Conservation (phyloP, 768 basidiomycete genomes). For the Megacollybia marginata region DNA sequence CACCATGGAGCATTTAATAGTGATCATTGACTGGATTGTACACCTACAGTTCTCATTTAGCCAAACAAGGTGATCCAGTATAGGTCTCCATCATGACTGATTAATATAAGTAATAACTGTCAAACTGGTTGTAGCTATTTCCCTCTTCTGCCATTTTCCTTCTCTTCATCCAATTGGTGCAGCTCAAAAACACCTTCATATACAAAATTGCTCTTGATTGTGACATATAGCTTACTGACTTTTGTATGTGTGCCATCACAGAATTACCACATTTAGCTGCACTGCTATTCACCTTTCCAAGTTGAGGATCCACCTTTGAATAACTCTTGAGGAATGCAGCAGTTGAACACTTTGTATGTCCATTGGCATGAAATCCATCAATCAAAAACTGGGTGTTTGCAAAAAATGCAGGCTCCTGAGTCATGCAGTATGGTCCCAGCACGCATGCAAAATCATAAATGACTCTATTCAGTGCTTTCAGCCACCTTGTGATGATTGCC, state of each 20-base stretch:
- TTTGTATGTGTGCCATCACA: background rate
- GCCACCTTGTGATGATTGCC: slow-evolving; percentile 19
- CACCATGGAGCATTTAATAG: too few species aligned
- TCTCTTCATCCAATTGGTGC: too few species aligned
- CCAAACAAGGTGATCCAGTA: too few species aligned
- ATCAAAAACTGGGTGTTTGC: slow-evolving; percentile 23
- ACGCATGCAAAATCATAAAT: slow-evolving; percentile 27
- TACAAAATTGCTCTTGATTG: too few species aligned
- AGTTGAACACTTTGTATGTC: slow-evolving; percentile 23
- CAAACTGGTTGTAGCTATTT: too few species aligned
- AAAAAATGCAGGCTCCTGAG: slow-evolving; percentile 21
- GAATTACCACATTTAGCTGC: slow-evolving; percentile 27
- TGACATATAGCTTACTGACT: too few species aligned
- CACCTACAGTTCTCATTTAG: too few species aligned
- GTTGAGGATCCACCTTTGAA: slow-evolving; percentile 15
- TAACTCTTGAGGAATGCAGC: slow-evolving; percentile 23
- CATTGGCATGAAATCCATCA: slow-evolving; percentile 25
- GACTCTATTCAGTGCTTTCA: slow-evolving; percentile 17
- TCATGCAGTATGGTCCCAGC: slow-evolving; percentile 19
- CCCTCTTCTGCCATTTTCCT: too few species aligned
- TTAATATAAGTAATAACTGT: too few species aligned
- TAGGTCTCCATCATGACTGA: too few species aligned
- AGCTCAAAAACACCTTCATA: too few species aligned
- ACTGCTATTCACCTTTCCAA: slow-evolving; percentile 23
- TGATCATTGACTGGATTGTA: too few species aligned